Evolutionary conservation across 1,284 basidiomycete species (phyloP).

Genomic region (Trichosporon sp.): DNA sequence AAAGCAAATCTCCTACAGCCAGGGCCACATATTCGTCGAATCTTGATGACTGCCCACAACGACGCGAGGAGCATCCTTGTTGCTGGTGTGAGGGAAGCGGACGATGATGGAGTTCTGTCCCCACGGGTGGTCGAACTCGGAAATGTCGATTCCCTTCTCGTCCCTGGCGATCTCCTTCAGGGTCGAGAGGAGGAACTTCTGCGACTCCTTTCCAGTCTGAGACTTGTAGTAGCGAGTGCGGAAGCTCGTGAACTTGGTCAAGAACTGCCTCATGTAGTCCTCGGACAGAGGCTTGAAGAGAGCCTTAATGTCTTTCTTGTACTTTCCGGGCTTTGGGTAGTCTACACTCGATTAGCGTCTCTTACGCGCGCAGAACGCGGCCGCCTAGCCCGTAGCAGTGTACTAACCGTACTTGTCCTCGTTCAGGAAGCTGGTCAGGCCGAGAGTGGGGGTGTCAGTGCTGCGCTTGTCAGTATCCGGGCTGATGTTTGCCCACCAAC

Average conservation of each 20-base stretch:
- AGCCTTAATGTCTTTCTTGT: constrained; percentile 36
- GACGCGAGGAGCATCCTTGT: constrained; percentile 49
- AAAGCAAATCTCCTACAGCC: neutral
- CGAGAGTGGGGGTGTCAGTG: constrained; percentile 63
- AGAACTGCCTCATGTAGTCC: constrained; percentile 54
- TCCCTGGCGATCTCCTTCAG: constrained; percentile 65
- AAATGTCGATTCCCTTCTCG: constrained; percentile 62
- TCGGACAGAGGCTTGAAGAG: constrained; percentile 35
- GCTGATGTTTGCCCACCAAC: constrained; percentile 50
- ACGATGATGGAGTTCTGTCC: constrained; percentile 81
- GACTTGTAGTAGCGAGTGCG: constrained; percentile 51
- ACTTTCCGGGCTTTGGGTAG: constrained; percentile 42
- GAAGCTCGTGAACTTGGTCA: constrained; percentile 61
- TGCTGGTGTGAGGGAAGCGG: constrained; percentile 48
- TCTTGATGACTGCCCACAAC: constrained; percentile 84
- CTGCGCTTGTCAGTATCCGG: constrained; percentile 46
- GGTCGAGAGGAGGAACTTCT: constrained; percentile 72
- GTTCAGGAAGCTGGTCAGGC: constrained; percentile 40
- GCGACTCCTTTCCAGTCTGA: constrained; percentile 66
- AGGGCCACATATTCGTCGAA: constrained; percentile 76
- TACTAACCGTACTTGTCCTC: constrained; percentile 40
- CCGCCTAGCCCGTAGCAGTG: neutral
- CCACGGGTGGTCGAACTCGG: constrained; percentile 85
- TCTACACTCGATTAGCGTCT: constrained; percentile 11
- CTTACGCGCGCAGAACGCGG: neutral